Percentiles rank a stretch among this genome's conserved stretches.
These are phyloP conservation scores for Phyllosticta capitalensis DNA, from an alignment of 2,329 filamentous ascomycete genomes.

Conservation along the genomic window DNA sequence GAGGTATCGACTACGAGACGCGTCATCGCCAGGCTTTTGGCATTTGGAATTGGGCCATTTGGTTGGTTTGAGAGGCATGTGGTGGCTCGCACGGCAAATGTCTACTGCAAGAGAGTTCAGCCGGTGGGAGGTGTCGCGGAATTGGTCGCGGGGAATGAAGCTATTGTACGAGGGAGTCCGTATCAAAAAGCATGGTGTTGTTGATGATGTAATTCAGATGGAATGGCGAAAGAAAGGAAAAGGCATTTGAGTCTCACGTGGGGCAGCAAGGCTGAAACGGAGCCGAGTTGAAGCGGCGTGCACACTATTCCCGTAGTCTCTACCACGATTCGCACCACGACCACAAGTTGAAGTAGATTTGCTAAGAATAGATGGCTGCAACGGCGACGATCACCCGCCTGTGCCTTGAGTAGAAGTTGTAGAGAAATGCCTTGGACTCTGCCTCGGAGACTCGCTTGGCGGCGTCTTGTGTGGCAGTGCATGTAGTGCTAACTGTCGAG, in stretches of 20 bases:
- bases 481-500: neutral
- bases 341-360: neutral
- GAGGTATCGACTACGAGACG: neutral
- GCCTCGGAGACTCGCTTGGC: neutral
- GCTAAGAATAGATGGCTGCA: slow-evolving; percentile 9
- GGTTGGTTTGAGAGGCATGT: neutral
- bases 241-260: neutral
- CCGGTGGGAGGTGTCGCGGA: neutral
- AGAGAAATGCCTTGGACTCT: neutral
- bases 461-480: neutral
- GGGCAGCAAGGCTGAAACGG: slow-evolving; percentile 11
- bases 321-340: neutral
- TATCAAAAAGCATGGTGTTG: neutral
- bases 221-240: neutral
- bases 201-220: neutral
- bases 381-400: slow-evolving; percentile 4
- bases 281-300: neutral
- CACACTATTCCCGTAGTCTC: neutral
- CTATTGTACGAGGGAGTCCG: too few relatives aligned
- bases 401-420: neutral
- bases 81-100: too few relatives aligned
- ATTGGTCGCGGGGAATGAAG: too few relatives aligned
- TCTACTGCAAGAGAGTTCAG: neutral
- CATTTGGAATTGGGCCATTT: neutral
- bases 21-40: neutral